Conservation (phyloP, 257 asterid species). For the Nicotiana tabacum region DNA sequence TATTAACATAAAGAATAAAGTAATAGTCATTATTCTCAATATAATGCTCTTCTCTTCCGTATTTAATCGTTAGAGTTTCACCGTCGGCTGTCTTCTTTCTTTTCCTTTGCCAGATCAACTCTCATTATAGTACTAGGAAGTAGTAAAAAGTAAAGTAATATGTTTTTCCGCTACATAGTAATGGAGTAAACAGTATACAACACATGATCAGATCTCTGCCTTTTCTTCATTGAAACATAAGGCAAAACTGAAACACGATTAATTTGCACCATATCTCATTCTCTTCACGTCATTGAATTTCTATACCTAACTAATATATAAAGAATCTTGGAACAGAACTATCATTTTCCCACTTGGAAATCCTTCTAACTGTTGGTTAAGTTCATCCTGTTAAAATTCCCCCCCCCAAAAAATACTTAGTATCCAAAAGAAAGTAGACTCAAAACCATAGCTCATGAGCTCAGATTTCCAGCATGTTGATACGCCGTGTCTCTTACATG, state of each 20-base stretch:
- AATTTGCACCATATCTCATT: conserved; percentile 30
- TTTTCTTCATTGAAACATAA: conserved; percentile 34
- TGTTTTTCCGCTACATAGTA: too few relatives aligned
- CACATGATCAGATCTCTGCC: not conserved
- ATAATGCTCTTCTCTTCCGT: too few relatives aligned
- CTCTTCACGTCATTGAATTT: conserved; percentile 41
- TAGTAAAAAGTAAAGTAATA: too few relatives aligned
- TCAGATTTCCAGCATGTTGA: not conserved
- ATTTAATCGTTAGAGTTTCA: too few relatives aligned
- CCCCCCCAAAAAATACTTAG: not conserved
- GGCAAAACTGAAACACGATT: conserved; percentile 26
- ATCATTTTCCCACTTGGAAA: conserved; percentile 29
- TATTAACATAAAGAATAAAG: too few relatives aligned
- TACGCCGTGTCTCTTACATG: not conserved
- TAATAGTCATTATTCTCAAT: too few relatives aligned
- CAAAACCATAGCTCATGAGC: not conserved
- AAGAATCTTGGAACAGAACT: conserved; percentile 37
- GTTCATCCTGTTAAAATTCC: conserved; percentile 30
- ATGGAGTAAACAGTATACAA: not conserved
- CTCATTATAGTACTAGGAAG: too few relatives aligned
- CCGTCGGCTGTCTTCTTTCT: too few relatives aligned
- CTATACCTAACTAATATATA: conserved; percentile 25
- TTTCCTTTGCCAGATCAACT: too few relatives aligned
- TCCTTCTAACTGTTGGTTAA: conserved; percentile 9
- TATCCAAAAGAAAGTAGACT: not conserved